Evolutionary conservation across 2,329 filamentous ascomycete genomes (phyloP), one percentile per base, ranked within the genome.

Genomic region (Neofusicoccum sp.): DNA sequence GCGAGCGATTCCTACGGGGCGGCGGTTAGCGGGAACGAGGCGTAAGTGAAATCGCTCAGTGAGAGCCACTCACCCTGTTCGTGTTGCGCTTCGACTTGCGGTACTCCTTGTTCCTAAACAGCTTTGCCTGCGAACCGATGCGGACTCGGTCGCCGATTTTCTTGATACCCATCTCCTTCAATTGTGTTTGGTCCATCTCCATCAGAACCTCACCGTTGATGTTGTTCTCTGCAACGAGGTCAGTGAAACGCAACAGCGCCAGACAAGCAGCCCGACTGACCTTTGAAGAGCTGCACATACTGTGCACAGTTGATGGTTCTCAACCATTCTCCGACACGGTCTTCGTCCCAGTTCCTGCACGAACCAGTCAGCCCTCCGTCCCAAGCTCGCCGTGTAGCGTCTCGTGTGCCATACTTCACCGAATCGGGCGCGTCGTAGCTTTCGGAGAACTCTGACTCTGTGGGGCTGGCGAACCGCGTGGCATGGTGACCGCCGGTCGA

Each of bases 151-250:
- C 95, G 65, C 95, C 95, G 65, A 99, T 90, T 77, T 98, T 99
- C 68, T 96, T 96, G 68, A 99, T 93, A 44, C 95, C 95, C 86
- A 99, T 96, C 75, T 99, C 95, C 76, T 96, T 96, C 65, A 99
- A 82, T 41, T 96, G 91, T 60, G 92, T 89, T 80, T 96, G 96
- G 76, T 99, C 95, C 82, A 97, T 93, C 77, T 99, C 95, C 67
- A 99, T 83, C 45, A 99, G 81, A 72, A 96, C 97, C 78, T 97
- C 92, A 69, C 95, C 95, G 72, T 95, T 99, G 80, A 99, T 97
- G 75, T 98, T 91, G 75, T 99, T 96, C 72, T 87, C 83, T 85
- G 63, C 28, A 6, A 16, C 12, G 7, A 14, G 28, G 45, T 60
- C 28, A 4, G 41, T 63, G 44, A 67, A 26, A 69, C 72, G 33